Percentiles rank a stretch among this genome's conserved stretches.
Evolutionary conservation across 768 basidiomycete genomes (phyloP).

Genomic region (Chlorophyllum brunneum): DNA sequence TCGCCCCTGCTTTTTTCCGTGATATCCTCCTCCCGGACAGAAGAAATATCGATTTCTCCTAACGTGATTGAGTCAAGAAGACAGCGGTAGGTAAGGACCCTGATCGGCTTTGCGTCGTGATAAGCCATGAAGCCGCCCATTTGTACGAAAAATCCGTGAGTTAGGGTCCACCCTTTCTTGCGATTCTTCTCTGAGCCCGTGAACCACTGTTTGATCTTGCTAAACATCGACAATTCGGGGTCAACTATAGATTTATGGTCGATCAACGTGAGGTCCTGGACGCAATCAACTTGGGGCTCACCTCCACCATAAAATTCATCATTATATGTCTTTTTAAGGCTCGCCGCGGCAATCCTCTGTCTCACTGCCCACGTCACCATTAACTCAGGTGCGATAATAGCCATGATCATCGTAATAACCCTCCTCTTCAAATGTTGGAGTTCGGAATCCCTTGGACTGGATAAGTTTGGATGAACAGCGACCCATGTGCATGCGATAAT

Average conservation of each 20-base stretch:
- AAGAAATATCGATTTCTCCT: neutral
- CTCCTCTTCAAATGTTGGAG: neutral
- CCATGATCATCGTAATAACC: neutral
- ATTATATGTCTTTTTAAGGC: too few relatives aligned
- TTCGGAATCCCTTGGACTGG: constrained; percentile 10
- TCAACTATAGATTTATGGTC: too few relatives aligned
- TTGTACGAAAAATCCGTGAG: neutral
- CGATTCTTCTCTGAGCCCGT: too few relatives aligned
- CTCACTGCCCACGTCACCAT: constrained; percentile 7
- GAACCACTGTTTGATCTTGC: too few relatives aligned
- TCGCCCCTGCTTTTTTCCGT: neutral
- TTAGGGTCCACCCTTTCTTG: neutral
- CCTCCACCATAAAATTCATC: too few relatives aligned
- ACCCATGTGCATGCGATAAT: constrained; percentile 20
- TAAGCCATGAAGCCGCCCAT: neutral
- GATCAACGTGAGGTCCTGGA: too few relatives aligned
- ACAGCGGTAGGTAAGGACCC: neutral
- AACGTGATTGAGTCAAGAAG: neutral
- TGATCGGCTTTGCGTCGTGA: neutral
- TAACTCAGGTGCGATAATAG: constrained; percentile 1
- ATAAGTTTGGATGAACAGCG: too few relatives aligned
- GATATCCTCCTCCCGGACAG: too few relatives aligned
- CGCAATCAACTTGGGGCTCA: too few relatives aligned
- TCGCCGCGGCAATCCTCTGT: neutral
- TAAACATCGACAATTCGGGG: too few relatives aligned